Evolutionary conservation across 169 alveolate species (phyloP).

Genomic region (Eimeria falciformis): DNA sequence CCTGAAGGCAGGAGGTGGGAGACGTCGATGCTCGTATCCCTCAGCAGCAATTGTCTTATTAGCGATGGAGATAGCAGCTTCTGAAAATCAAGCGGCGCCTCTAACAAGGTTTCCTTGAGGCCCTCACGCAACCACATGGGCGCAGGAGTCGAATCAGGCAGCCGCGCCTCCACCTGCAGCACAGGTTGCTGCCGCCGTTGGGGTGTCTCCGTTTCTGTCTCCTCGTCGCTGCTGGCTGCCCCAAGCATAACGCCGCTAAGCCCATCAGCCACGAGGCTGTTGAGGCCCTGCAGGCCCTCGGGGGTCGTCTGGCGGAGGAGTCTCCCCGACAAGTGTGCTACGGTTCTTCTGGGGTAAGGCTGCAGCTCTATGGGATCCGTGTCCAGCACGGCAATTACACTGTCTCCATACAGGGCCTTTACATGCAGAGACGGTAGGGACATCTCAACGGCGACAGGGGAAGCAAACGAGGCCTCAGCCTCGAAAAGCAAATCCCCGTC

Average conservation of each 20-base stretch:
- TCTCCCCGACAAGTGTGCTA: background rate
- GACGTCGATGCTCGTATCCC: background rate
- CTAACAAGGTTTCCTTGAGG: background rate
- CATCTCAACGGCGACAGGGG: background rate
- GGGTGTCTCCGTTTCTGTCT: background rate
- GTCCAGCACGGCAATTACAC: background rate
- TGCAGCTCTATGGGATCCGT: background rate
- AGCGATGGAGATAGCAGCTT: constrained; percentile 26
- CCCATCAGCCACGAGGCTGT: background rate
- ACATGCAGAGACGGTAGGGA: background rate
- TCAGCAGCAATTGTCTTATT: background rate
- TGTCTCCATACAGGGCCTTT: background rate
- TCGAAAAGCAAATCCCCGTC: background rate
- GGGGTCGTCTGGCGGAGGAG: constrained; percentile 10
- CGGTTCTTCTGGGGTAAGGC: background rate
- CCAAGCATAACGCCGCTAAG: background rate
- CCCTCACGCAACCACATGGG: background rate
- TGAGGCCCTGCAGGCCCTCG: background rate
- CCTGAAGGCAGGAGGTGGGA: background rate
- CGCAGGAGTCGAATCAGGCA: background rate
- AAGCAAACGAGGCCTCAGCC: background rate
- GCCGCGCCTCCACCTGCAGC: background rate
- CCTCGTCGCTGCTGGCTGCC: background rate
- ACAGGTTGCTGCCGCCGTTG: background rate
- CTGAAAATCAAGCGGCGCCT: background rate